These are phyloP conservation scores for Chlamydomonas reinhardtii DNA, from an alignment of 163 green algal species.

Conservation along the genomic window DNA sequence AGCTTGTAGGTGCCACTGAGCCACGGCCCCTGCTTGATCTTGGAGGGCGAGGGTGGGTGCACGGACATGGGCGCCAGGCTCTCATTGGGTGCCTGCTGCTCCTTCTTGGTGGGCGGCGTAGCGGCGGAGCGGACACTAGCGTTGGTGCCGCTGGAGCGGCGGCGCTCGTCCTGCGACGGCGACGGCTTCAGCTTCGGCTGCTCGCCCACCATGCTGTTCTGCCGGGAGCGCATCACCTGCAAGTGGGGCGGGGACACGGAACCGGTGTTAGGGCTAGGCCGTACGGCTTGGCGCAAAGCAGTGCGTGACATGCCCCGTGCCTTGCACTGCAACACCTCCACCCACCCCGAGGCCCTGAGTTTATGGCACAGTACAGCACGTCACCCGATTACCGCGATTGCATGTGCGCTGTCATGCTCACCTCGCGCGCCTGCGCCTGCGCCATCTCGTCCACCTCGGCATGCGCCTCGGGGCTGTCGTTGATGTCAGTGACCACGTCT, in stretches of 20 bases:
- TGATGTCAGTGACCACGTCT: slow-evolving; percentile 45
- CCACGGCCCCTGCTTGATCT: slow-evolving; percentile 42
- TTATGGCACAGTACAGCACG: too few species aligned
- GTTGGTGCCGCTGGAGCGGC: slow-evolving; percentile 24
- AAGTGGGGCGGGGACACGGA: background rate
- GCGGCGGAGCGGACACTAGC: background rate
- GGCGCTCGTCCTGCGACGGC: background rate
- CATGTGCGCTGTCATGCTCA: slow-evolving; percentile 1
- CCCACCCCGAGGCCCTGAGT: too few species aligned
- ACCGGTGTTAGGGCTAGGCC: background rate
- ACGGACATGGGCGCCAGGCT: slow-evolving; percentile 8
- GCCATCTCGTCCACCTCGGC: slow-evolving; percentile 44
- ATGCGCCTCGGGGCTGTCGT: slow-evolving; percentile 26
- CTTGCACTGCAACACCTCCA: too few species aligned
- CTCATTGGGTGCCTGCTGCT: background rate
- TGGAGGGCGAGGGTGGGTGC: slow-evolving; percentile 45
- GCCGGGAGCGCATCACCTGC: slow-evolving; percentile 41
- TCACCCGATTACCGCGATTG: too few species aligned
- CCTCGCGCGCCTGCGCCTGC: slow-evolving; percentile 45
- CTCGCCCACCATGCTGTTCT: slow-evolving; percentile 21
- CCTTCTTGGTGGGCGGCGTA: background rate
- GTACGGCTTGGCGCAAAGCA: too few species aligned
- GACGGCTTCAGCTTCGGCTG: background rate
- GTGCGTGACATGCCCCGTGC: too few species aligned
- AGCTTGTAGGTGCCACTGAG: slow-evolving; percentile 48